phyloP scores from a whole-genome alignment of 139 green algal species.

The Penium margaritaceum region DNA sequence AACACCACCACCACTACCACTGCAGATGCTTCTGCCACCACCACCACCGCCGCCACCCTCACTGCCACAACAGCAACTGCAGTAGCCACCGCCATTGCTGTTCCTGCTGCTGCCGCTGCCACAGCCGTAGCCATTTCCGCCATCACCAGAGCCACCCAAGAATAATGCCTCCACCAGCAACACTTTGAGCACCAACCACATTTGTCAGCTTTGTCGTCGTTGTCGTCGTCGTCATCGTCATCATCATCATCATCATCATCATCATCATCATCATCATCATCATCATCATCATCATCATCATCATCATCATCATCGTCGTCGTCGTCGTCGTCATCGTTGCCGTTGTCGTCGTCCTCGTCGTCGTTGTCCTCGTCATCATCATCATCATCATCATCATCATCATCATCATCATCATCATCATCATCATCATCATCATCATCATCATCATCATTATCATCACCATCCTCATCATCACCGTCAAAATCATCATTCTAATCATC shows the following conservation, averaged over 20 bases:
- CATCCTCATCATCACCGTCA: constrained; percentile 5
- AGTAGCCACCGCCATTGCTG: too few species aligned
- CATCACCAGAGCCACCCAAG: too few species aligned
- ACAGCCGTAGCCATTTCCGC: too few species aligned
- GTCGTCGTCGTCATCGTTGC: neutral
- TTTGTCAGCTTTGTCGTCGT: neutral
- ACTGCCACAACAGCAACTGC: too few species aligned
- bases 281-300: constrained; percentile 11
- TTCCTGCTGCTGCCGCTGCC: too few species aligned
- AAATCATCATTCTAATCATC: neutral
- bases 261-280: constrained; percentile 13
- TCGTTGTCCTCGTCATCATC: constrained; percentile 3
- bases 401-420: constrained; percentile 9
- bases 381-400: constrained; percentile 2
- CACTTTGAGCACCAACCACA: neutral
- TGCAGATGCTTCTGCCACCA: too few species aligned
- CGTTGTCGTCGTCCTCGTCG: neutral
- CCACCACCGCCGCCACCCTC: too few species aligned
- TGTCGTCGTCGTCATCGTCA: neutral
- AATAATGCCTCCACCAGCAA: too few species aligned
- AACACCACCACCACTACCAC: too few species aligned
- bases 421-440: constrained; percentile 5
- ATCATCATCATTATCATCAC: constrained; percentile 9
- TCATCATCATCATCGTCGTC: constrained; percentile 6
- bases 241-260: constrained; percentile 6